Evolutionary conservation across 345 rosid species (phyloP).

Genomic region (Salix suchowensis): DNA sequence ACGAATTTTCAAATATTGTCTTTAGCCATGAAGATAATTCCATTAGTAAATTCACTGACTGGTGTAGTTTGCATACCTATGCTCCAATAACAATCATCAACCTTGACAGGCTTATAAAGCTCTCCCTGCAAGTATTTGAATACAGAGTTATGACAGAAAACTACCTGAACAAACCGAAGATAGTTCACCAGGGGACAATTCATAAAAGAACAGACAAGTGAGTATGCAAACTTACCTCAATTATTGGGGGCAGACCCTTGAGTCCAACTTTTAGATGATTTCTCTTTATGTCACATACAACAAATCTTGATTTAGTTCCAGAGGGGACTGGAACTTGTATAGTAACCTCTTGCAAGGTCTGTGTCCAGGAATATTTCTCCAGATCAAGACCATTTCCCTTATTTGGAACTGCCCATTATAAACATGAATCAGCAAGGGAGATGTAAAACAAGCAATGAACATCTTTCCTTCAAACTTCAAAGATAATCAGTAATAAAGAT

Average conservation of each 20-base stretch:
- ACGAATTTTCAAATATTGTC: neutral
- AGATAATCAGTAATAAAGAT: neutral
- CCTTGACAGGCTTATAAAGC: slow-evolving; percentile 54
- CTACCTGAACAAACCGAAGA: neutral
- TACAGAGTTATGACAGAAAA: neutral
- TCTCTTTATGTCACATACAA: slow-evolving; percentile 76
- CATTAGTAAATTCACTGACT: neutral
- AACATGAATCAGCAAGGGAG: neutral
- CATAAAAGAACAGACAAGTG: neutral
- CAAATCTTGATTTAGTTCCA: slow-evolving; percentile 71
- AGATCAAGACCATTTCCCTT: slow-evolving; percentile 86
- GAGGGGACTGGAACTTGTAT: slow-evolving; percentile 62
- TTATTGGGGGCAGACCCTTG: slow-evolving; percentile 72
- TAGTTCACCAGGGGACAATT: neutral
- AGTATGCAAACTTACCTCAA: slow-evolving; percentile 55
- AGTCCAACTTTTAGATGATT: slow-evolving; percentile 80
- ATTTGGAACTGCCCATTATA: slow-evolving; percentile 60
- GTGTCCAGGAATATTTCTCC: slow-evolving; percentile 86
- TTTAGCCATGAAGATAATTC: neutral
- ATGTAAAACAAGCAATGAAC: neutral
- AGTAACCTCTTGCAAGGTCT: slow-evolving; percentile 76
- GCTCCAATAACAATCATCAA: slow-evolving; percentile 92
- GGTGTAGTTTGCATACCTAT: slow-evolving; percentile 48
- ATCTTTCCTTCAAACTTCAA: neutral
- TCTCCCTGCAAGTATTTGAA: slow-evolving; percentile 55